Conservation (phyloP, 768 basidiomycete species). For the Suillus lakei region DNA sequence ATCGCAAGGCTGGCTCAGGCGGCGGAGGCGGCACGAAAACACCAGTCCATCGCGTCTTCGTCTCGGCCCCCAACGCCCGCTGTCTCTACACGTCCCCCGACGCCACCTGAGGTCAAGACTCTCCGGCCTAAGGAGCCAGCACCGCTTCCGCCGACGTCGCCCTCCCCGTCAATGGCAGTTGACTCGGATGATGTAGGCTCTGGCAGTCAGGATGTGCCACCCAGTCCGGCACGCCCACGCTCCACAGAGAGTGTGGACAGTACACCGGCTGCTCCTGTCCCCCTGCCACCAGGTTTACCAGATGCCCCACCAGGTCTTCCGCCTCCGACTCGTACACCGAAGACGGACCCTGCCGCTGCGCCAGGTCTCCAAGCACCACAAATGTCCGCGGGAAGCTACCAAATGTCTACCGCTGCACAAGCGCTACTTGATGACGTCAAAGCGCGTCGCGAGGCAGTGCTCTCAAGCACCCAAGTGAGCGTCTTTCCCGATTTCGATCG, state of each 20-base stretch:
- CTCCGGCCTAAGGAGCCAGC: slow-evolving; percentile 48
- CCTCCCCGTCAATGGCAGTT: slow-evolving; percentile 53
- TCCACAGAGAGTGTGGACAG: slow-evolving; percentile 45
- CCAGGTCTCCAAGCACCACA: slow-evolving; percentile 45
- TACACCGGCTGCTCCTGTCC: slow-evolving; percentile 26
- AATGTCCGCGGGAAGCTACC: slow-evolving; percentile 67
- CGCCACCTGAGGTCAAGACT: slow-evolving; percentile 47
- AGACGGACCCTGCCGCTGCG: slow-evolving; percentile 56
- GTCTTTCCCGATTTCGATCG: slow-evolving; percentile 92
- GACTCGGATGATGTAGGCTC: slow-evolving; percentile 59
- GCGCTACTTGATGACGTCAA: slow-evolving; percentile 86
- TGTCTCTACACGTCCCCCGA: slow-evolving; percentile 41
- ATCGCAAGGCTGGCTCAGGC: slow-evolving; percentile 45
- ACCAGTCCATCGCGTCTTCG: slow-evolving; percentile 50
- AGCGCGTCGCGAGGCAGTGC: slow-evolving; percentile 66
- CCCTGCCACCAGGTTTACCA: slow-evolving; percentile 54
- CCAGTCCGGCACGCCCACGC: slow-evolving; percentile 46
- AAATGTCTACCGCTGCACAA: slow-evolving; percentile 85
- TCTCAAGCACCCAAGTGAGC: slow-evolving; percentile 48
- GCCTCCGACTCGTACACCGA: slow-evolving; percentile 49
- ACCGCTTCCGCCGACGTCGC: slow-evolving; percentile 41
- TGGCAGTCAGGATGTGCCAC: slow-evolving; percentile 46
- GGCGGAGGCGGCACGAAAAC: slow-evolving; percentile 42
- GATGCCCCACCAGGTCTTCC: slow-evolving; percentile 65
- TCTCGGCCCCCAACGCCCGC: slow-evolving; percentile 67